phyloP scores from a whole-genome alignment of 2,329 filamentous ascomycete genomes.

The Penicillium capsulatum region DNA sequence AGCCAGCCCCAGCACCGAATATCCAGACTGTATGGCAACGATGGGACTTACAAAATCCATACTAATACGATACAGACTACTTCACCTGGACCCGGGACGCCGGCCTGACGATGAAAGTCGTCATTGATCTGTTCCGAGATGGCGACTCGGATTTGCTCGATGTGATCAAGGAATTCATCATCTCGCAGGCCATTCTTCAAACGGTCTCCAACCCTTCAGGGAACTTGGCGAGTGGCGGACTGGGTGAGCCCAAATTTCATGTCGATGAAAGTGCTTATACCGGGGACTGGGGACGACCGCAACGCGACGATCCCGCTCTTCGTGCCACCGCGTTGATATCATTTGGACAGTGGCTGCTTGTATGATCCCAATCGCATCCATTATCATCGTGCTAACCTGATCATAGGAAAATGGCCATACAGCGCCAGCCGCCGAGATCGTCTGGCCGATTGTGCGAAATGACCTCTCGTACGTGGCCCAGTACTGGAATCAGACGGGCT shows the following conservation, averaged over 20 bases:
- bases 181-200: slow-evolving; percentile 63
- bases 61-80: slow-evolving; percentile 55
- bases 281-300: slow-evolving; percentile 68
- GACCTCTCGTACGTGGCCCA: slow-evolving; percentile 65
- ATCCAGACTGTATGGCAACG: slow-evolving; percentile 58
- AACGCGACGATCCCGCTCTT: slow-evolving; percentile 73
- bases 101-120: slow-evolving; percentile 63
- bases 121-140: slow-evolving; percentile 63
- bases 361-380: slow-evolving; percentile 11
- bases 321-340: slow-evolving; percentile 68
- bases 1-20: slow-evolving; percentile 52
- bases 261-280: slow-evolving; percentile 61
- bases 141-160: slow-evolving; percentile 58
- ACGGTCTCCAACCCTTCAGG: slow-evolving; percentile 67
- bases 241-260: slow-evolving; percentile 72
- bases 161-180: slow-evolving; percentile 64
- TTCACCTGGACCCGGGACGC: slow-evolving; percentile 77
- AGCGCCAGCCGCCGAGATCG: slow-evolving; percentile 50
- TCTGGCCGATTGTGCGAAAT: slow-evolving; percentile 73
- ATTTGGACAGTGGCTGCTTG: slow-evolving; percentile 68
- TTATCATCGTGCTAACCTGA: not conserved
- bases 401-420: slow-evolving; percentile 51
- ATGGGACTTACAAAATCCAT: slow-evolving; percentile 19
- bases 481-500: slow-evolving; percentile 55
- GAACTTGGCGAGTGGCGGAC: slow-evolving; percentile 45